Evolutionary conservation across 2,329 filamentous ascomycete genomes (phyloP), one percentile per base, ranked within the genome.

Genomic region (Beauveria caledonica): DNA sequence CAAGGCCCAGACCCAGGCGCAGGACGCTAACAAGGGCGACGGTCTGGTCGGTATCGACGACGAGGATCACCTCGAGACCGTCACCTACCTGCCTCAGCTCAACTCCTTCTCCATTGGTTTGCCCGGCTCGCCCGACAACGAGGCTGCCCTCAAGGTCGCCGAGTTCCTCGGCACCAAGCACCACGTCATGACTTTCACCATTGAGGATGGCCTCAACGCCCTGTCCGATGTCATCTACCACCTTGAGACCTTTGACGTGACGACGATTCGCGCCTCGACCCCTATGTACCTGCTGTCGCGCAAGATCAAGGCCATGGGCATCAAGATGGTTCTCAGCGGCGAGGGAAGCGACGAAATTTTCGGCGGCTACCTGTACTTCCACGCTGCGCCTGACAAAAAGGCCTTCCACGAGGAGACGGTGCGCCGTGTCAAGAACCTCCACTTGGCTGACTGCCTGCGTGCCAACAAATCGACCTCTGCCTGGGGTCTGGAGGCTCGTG

Each of bases 91-190:
- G 59, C 92, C 93, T 40, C 90, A 97, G 75, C 86, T 99, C 75
- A 95, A 97, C 85, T 97, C 92, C 17, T 99, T 99, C 82, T 99
- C 94, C 17, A 99, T 99, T 67, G 94, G 94, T 71, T 86, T 99
- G 40, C 92, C 93, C 8, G 90, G 87, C 67, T 90, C 94, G 39
- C 94, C 94, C 54, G 94, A 99, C 74, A 94, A 91, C 71, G 86
- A 89, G 74, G 94, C 94, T 51, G 94, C 94, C 19, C 79, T 92
- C 61, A 90, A 97, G 77, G 94, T 97, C 19, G 94, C 94, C 70
- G 89, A 93, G 74, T 99, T 96, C 81, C 85, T 99, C 46, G 95
- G 94, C 70, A 99, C 94, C 61, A 95, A 94, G 80, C 94, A 99
- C 76, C 92, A 99, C 77, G 90, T 92, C 69, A 95, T 99, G 82